A percentile compares a stretch with the other conserved stretches of the same genome.
Evolutionary conservation across 192 early-diverging fungal species (phyloP).

Genomic region (Umbelopsis vinacea): DNA sequence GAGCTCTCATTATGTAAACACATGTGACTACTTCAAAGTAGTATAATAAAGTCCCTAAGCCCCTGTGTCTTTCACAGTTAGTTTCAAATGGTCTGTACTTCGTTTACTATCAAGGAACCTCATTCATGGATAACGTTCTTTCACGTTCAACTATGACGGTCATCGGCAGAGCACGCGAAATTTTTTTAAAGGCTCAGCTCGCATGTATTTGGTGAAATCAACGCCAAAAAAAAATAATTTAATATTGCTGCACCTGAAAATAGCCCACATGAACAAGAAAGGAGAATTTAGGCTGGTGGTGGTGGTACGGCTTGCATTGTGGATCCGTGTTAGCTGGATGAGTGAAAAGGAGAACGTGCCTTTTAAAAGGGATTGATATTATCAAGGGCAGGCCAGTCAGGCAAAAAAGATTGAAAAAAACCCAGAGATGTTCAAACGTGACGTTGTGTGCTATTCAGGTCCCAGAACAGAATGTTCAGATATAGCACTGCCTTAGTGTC

Average conservation of each 20-base stretch:
- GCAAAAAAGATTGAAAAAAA: no score
- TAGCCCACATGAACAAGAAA: not conserved
- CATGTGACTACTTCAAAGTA: no score
- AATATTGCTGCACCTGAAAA: slow-evolving; percentile 10
- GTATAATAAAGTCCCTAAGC: no score
- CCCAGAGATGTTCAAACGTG: no score
- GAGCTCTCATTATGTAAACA: no score
- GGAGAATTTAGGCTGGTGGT: slow-evolving; percentile 1
- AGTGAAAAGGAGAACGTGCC: not conserved
- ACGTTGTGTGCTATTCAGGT: not conserved
- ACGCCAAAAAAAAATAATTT: not conserved
- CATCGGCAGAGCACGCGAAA: no score
- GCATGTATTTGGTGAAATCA: not conserved
- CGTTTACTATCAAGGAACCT: no score
- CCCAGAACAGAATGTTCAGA: not conserved
- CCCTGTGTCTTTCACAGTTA: no score
- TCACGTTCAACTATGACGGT: no score
- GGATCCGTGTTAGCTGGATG: not conserved
- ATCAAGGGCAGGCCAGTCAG: no score
- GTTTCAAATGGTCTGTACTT: no score
- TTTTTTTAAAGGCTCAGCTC: not conserved
- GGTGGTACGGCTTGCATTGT: not conserved
- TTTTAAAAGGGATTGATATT: not conserved
- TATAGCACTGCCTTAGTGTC: not conserved
- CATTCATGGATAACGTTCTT: no score